Evolutionary conservation across 2,329 filamentous ascomycete species (phyloP), one percentile per base, ranked within the genome.

Genomic region (Diatrype stigma): DNA sequence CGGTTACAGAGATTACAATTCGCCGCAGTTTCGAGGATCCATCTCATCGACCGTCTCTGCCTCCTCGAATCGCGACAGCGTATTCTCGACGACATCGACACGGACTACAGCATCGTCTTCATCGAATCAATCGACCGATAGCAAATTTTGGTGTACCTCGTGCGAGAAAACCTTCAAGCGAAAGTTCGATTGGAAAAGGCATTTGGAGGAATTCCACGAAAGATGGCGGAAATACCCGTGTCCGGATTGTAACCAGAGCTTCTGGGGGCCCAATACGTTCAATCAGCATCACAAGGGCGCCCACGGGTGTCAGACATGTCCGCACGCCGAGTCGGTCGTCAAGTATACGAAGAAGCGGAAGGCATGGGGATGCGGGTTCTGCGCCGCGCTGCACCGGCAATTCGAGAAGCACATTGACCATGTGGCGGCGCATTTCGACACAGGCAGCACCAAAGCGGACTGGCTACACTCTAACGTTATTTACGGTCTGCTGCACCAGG

Each of bases 391-490:
- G 40, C 76, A 85, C 51, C 77, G 81, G 16, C 81, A 82, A 12
- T 80, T 82, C 56, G 83, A 86, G 62, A 81, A 84, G 49, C 81
- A 86, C 60, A 84, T 86, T 54, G 82, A 86, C 61, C 84, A 87
- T 57, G 82, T 87, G 32, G 83, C 83, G 19, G 73, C 77, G n/a
- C 84, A 87, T 59, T 87, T 85, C 60, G 84, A 86, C 63, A 73
- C 74, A 17, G 80, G 80, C 47, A 77, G 82, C 67, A 82, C 80
- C 55, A 83, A 84, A 60, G 72, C 74, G 19, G 83, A 87, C 58
- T 87, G 84, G 84, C 81, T 84, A 70, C 84, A 86, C 62, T 85
- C 82, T 2, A 82, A 84, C 44, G 83, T 87, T 52, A 79, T 87
- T 46, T 84, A 86, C 57, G 84, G 82, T 6, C 70, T 87, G 11